A percentile compares a stretch with the other conserved stretches of the same genome.
Conservation (phyloP, 2,329 filamentous ascomycete genomes). For the Venturia effusa region DNA sequence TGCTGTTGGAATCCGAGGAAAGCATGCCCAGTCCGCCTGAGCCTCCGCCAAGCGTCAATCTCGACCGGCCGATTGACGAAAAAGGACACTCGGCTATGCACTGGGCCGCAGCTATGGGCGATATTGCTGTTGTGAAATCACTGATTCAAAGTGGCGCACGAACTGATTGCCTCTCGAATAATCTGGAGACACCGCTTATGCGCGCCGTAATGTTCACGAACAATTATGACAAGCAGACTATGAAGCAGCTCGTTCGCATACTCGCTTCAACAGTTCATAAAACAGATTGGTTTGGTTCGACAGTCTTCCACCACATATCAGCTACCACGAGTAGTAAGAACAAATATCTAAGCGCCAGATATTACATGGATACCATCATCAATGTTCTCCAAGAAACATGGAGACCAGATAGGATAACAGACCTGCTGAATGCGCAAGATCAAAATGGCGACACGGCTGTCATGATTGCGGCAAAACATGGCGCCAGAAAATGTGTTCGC, state of each 20-base stretch:
- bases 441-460: slow-evolving; percentile 84
- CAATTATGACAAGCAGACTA: slow-evolving; percentile 87
- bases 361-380: slow-evolving; percentile 86
- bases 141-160: slow-evolving; percentile 71
- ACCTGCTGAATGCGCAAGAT: slow-evolving; percentile 73
- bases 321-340: slow-evolving; percentile 76
- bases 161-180: slow-evolving; percentile 53
- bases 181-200: slow-evolving; percentile 80
- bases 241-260: slow-evolving; percentile 73
- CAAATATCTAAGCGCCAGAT: slow-evolving; percentile 80
- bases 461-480: slow-evolving; percentile 75
- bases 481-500: slow-evolving; percentile 64
- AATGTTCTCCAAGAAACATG: slow-evolving; percentile 75
- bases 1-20: slow-evolving; percentile 71
- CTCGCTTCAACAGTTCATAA: slow-evolving; percentile 72
- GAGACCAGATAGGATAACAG: slow-evolving; percentile 64
- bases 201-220: slow-evolving; percentile 93
- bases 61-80: slow-evolving; percentile 86
- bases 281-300: slow-evolving; percentile 70
- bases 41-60: slow-evolving; percentile 75
- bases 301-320: slow-evolving; percentile 89
- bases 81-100: slow-evolving; percentile 89
- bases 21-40: slow-evolving; percentile 58
- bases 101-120: slow-evolving; percentile 97
- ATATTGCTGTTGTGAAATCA: slow-evolving; percentile 81